Conservation (phyloP, 2,329 filamentous ascomycete genomes). For the Aspergillus quadrilineatus region DNA sequence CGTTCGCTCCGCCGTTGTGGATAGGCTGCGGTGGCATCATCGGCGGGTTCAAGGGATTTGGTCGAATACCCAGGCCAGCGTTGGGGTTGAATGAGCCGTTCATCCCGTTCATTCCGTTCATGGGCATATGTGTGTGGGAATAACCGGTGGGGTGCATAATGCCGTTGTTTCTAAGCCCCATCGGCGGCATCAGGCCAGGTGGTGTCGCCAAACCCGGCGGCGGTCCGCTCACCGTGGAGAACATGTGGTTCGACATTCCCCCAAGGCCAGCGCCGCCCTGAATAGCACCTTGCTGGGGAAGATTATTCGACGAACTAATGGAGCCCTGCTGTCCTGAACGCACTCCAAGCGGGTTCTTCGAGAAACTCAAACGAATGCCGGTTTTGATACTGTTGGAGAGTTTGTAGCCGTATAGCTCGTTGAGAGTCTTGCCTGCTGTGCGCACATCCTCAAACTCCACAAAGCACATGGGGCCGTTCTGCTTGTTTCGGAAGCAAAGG, state of each 20-base stretch:
- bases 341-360: conserved; percentile 93
- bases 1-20: conserved; percentile 29
- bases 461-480: conserved; percentile 97
- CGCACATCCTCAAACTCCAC: conserved; percentile 95
- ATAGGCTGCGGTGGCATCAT: conserved; percentile 31
- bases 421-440: conserved; percentile 85
- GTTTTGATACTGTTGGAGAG: conserved; percentile 92
- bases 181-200: conserved; percentile 61
- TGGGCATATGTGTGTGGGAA: conserved; percentile 29
- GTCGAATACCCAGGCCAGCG: conserved; percentile 39
- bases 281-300: conserved; percentile 54
- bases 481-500: conserved; percentile 90
- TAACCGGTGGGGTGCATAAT: conserved; percentile 33
- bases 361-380: conserved; percentile 92
- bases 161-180: conserved; percentile 34
- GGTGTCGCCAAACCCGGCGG: conserved; percentile 78
- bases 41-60: conserved; percentile 33
- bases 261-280: conserved; percentile 57
- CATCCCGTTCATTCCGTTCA: conserved; percentile 15
- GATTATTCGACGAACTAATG: conserved; percentile 51
- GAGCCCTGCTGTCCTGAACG: conserved; percentile 68
- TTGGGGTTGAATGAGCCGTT: conserved; percentile 37
- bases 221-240: conserved; percentile 69
- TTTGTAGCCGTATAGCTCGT: conserved; percentile 82
- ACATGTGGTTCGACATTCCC: conserved; percentile 60